Conservation (phyloP, 305 asterid species). For the Plantago lanceolata region DNA sequence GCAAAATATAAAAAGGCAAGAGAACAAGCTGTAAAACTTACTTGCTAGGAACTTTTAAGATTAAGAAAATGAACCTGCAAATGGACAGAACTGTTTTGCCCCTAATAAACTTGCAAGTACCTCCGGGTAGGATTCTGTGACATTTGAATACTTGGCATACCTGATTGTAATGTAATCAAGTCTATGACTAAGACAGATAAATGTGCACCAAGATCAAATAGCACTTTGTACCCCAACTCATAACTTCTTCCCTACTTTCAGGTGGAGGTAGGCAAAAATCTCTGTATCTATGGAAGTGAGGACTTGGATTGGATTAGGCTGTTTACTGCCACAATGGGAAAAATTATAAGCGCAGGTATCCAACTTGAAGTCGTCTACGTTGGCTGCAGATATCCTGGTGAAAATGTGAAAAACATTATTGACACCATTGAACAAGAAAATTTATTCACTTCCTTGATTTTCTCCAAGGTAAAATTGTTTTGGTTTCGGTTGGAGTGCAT, state of each 20-base stretch:
- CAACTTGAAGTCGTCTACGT: conserved; percentile 54
- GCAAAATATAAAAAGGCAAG: background rate
- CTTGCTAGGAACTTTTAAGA: background rate
- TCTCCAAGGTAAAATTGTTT: conserved; percentile 37
- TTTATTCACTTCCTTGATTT: conserved; percentile 32
- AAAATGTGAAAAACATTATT: conserved; percentile 31
- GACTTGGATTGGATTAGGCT: conserved; percentile 53
- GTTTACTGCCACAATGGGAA: conserved; percentile 32
- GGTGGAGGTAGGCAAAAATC: conserved; percentile 47
- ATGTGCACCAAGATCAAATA: background rate
- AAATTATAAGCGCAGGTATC: conserved; percentile 32
- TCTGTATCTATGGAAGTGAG: conserved; percentile 62
- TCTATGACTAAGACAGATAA: background rate
- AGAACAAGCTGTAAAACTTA: background rate
- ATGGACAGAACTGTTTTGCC: background rate
- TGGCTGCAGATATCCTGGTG: conserved; percentile 51
- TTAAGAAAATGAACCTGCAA: background rate
- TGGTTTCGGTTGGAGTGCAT: conserved; percentile 60
- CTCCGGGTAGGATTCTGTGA: background rate
- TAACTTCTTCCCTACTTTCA: conserved; percentile 23
- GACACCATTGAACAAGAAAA: conserved; percentile 44
- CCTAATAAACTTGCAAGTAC: background rate
- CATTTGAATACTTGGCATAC: background rate
- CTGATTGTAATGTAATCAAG: background rate
- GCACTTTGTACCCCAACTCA: background rate